phyloP scores from a whole-genome alignment of 169 alveolate genomes.

The Eimeria sp. region DNA sequence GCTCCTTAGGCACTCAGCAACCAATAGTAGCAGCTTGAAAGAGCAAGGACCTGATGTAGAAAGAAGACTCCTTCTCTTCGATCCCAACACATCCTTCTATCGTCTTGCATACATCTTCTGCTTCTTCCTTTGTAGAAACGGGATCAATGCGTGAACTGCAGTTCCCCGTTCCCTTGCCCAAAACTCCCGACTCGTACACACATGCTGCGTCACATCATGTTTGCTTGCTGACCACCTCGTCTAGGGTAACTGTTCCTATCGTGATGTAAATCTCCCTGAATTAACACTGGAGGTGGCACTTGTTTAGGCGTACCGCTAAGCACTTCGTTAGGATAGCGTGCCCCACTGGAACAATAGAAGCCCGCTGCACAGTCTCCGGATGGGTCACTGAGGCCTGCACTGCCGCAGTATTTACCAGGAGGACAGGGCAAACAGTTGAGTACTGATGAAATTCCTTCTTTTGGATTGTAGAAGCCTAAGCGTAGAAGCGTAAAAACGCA shows the following conservation, averaged over 20 bases:
- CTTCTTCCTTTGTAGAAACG: neutral
- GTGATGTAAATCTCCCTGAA: neutral
- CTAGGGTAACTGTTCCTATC: neutral
- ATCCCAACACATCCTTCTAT: conserved; percentile 13
- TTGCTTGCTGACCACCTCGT: neutral
- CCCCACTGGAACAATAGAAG: conserved; percentile 47
- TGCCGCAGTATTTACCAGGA: conserved; percentile 35
- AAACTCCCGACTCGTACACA: conserved; percentile 34
- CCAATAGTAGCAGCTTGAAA: neutral
- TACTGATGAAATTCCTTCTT: conserved; percentile 13
- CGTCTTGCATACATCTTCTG: neutral
- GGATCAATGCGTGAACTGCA: neutral
- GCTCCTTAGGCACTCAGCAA: neutral
- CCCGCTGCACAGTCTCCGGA: conserved; percentile 36
- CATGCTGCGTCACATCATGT: neutral
- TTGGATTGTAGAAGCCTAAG: conserved; percentile 49
- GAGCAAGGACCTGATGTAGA: conserved; percentile 15
- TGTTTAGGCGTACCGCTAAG: neutral
- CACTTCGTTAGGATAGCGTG: conserved; percentile 41
- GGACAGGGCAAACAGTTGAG: conserved; percentile 39
- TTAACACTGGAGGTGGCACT: neutral
- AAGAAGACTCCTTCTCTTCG: neutral
- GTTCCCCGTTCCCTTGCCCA: conserved; percentile 54
- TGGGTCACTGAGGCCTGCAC: conserved; percentile 11
- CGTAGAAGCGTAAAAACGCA: neutral